phyloP scores from a whole-genome alignment of 805 yeast species.

The Hanseniaspora occidentalis region DNA sequence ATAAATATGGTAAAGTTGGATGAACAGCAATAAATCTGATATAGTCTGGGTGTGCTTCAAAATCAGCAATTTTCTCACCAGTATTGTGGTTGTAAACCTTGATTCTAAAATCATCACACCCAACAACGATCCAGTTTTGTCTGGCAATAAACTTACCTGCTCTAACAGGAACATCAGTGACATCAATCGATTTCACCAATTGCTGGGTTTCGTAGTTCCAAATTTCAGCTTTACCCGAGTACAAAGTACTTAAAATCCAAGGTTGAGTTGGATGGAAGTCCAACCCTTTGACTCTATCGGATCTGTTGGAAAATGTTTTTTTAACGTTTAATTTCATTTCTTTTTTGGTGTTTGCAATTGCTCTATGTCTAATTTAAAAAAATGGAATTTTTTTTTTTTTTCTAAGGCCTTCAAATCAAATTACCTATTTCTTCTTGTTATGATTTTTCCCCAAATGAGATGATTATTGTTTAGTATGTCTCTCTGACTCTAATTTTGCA shows the following conservation, averaged over 20 bases:
- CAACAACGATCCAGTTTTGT: constrained; percentile 94
- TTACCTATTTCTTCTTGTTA: no score
- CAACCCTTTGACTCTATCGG: constrained; percentile 94
- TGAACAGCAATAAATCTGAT: constrained; percentile 89
- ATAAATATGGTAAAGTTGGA: constrained; percentile 79
- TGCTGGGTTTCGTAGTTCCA: constrained; percentile 84
- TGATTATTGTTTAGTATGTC: no score
- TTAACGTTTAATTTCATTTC: constrained; percentile 35
- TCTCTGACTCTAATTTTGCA: no score
- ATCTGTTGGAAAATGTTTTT: constrained; percentile 79
- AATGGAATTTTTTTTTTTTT: not conserved
- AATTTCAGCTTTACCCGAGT: constrained; percentile 73
- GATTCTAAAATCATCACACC: constrained; percentile 89
- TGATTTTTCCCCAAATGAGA: no score
- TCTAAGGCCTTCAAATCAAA: no score
- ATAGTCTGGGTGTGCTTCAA: constrained; percentile 97
- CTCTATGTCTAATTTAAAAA: not conserved
- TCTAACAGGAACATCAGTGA: constrained; percentile 91
- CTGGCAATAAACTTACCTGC: constrained; percentile 92
- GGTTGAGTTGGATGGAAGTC: constrained; percentile 98
- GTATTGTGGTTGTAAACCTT: constrained; percentile 93
- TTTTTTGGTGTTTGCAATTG: not conserved
- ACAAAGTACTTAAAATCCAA: constrained; percentile 86
- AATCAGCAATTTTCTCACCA: constrained; percentile 86
- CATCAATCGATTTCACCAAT: constrained; percentile 80